Evolutionary conservation across 1,284 basidiomycete species (phyloP), one percentile per base, ranked within the genome.

Genomic region (Ustilago hordei): DNA sequence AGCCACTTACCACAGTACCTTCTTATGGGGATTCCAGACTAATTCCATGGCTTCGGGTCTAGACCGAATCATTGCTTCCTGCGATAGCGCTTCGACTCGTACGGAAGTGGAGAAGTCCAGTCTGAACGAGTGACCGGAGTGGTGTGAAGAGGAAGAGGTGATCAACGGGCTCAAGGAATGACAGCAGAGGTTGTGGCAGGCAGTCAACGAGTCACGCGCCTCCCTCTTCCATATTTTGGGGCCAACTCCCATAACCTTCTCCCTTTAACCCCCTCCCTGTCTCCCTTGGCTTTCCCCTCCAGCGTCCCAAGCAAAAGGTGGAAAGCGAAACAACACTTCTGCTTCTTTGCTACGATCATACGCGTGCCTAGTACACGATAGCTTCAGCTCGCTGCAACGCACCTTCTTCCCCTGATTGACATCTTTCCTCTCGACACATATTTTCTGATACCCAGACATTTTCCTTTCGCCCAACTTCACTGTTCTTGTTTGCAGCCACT

Each of bases 21-120:
- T 88, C 19, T 82, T 87, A 9, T 89, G 88, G 86, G 86, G 86
- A 2, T 88, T 87, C 85, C 87, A 88, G 80, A 87, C 88, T 81
- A 87, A 87, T 39, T 82, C 88, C 23, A 88, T 88, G 88, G 87
- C 88, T 1, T 83, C 85, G 2, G 88, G 88, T 31, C 75, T 89
- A 12, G 84, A 86, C 35, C 80, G 85, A 17, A 87, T 88, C 74
- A 84, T 88, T 12, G 80, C 83, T 2, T 81, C 87, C 34, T 88
- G 88, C 75, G 81, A 75, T 56, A 62, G 43, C 57, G 69, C 62
- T 57, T 60, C 17, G 64, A 80, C 34, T 72, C 81, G 54, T 55
- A 83, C 54, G 45, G 50, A 50, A 54, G 60, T 78, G 53, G 54
- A 57, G 70, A 55, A 80, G 52, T 65, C 66, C 12, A 69, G 67